phyloP scores from a whole-genome alignment of 371 early-diverging fungal genomes.

The Coemansia linderi region DNA sequence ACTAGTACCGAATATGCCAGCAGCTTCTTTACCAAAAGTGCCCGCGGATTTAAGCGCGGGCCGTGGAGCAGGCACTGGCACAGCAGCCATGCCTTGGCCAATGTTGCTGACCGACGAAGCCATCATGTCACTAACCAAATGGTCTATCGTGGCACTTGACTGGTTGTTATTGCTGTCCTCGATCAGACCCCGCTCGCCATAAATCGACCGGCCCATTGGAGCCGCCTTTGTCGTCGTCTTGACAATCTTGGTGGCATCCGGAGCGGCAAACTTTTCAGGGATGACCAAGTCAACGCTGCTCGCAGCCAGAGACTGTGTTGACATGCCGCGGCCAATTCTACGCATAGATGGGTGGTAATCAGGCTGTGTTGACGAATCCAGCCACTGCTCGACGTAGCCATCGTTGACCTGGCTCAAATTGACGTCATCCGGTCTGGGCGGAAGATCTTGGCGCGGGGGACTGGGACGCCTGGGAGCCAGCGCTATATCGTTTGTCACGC shows the following conservation, averaged over 20 bases:
- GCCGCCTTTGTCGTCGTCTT: conserved; percentile 5
- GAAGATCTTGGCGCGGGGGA: background rate
- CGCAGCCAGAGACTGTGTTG: background rate
- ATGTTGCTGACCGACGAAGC: conserved; percentile 9
- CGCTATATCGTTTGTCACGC: background rate
- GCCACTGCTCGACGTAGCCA: conserved; percentile 17
- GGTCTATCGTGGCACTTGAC: conserved; percentile 10
- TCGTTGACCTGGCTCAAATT: background rate
- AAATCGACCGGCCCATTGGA: conserved; percentile 12
- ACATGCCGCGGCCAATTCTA: background rate
- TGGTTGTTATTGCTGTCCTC: background rate
- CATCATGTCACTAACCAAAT: conserved; percentile 9
- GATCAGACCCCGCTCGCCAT: conserved; percentile 11
- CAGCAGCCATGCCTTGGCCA: conserved; percentile 5
- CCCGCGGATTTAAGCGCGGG: background rate
- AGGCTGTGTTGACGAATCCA: conserved; percentile 6
- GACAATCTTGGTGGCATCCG: conserved; percentile 2
- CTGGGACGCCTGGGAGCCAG: background rate
- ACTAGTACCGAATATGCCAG: background rate
- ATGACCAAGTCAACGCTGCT: conserved; percentile 18
- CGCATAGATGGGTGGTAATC: conserved; percentile 2
- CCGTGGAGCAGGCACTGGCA: conserved; percentile 8
- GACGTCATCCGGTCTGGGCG: background rate
- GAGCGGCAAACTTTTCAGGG: conserved; percentile 13
- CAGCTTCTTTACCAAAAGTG: conserved; percentile 1